These are phyloP conservation scores for Teratosphaeria epicoccoides DNA, from an alignment of 2,329 filamentous ascomycete genomes.

Conservation along the genomic window DNA sequence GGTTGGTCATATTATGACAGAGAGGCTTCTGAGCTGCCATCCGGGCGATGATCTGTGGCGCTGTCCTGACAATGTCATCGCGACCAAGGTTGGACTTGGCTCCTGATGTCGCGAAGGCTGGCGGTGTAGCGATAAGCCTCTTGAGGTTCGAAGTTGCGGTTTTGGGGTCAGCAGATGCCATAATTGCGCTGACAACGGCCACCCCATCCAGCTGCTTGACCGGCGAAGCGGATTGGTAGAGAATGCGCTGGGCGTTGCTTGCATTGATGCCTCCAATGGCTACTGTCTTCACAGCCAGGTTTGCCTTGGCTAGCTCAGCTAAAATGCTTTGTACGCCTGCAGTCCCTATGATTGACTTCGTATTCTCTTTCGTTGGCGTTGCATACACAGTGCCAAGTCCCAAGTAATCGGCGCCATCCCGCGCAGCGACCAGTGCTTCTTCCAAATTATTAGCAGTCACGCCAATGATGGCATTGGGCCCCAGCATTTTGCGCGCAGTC, in stretches of 20 bases:
- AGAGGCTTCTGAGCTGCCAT: constrained; percentile 59
- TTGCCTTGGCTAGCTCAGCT: constrained; percentile 42
- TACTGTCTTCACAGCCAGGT: constrained; percentile 48
- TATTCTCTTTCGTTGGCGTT: constrained; percentile 79
- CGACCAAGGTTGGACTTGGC: constrained; percentile 22
- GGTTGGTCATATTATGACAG: constrained; percentile 94
- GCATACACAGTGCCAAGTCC: constrained; percentile 85
- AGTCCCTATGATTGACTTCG: constrained; percentile 69
- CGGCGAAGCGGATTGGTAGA: constrained; percentile 54
- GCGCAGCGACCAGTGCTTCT: constrained; percentile 62
- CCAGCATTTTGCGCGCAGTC: constrained; percentile 62
- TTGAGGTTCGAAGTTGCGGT: constrained; percentile 51
- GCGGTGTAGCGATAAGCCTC: constrained; percentile 41
- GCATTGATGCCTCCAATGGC: constrained; percentile 84
- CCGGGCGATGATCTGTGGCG: constrained; percentile 38
- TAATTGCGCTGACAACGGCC: constrained; percentile 81
- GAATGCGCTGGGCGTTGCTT: constrained; percentile 60
- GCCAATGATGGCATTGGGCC: constrained; percentile 70
- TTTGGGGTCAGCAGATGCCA: constrained; percentile 59
- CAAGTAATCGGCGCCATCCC: constrained; percentile 75
- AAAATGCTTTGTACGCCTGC: constrained; percentile 60
- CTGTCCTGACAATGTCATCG: constrained; percentile 17
- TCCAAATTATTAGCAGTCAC: constrained; percentile 67
- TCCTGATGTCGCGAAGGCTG: constrained; percentile 23
- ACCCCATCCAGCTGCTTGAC: constrained; percentile 63